Percentiles rank a stretch among this genome's conserved stretches.
Evolutionary conservation across 2,329 filamentous ascomycete species (phyloP).

Genomic region (Spiromastix sp.): DNA sequence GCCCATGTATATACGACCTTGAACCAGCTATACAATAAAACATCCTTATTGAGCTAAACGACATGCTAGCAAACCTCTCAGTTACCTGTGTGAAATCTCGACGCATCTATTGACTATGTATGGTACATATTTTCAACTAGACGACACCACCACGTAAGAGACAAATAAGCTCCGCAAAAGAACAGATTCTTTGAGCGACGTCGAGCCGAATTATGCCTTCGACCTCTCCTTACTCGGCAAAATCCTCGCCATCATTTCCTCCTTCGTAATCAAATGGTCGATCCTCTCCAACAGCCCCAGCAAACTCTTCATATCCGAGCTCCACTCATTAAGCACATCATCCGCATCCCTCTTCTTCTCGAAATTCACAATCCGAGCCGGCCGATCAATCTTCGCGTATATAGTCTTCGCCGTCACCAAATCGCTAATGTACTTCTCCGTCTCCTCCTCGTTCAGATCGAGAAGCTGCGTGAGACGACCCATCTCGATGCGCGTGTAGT

Average conservation of each 20-base stretch:
- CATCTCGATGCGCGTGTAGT: slow-evolving; percentile 96
- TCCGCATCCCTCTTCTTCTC: slow-evolving; percentile 91
- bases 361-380: slow-evolving; percentile 84
- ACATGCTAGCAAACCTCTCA: no score
- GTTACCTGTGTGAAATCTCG: no score
- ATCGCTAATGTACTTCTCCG: slow-evolving; percentile 97
- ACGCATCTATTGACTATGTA: background rate
- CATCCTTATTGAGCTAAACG: no score
- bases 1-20: no score
- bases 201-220: no score
- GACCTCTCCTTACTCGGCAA: slow-evolving; percentile 47
- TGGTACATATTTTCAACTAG: background rate
- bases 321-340: slow-evolving; percentile 97
- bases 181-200: no score
- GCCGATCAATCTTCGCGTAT: slow-evolving; percentile 93
- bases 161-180: no score
- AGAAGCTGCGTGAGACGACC: slow-evolving; percentile 80
- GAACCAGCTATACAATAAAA: no score
- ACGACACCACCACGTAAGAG: background rate
- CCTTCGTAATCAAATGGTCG: slow-evolving; percentile 97
- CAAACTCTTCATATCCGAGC: slow-evolving; percentile 91
- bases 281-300: slow-evolving; percentile 79
- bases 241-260: slow-evolving; percentile 99
- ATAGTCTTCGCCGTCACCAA: slow-evolving; percentile 96
- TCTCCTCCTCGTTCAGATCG: slow-evolving; percentile 88